A percentile compares a stretch with the other conserved stretches of the same genome.
These are phyloP conservation scores for Metroxylon sagu DNA, from an alignment of 176 grass and related monocot species.

Conservation along the genomic window DNA sequence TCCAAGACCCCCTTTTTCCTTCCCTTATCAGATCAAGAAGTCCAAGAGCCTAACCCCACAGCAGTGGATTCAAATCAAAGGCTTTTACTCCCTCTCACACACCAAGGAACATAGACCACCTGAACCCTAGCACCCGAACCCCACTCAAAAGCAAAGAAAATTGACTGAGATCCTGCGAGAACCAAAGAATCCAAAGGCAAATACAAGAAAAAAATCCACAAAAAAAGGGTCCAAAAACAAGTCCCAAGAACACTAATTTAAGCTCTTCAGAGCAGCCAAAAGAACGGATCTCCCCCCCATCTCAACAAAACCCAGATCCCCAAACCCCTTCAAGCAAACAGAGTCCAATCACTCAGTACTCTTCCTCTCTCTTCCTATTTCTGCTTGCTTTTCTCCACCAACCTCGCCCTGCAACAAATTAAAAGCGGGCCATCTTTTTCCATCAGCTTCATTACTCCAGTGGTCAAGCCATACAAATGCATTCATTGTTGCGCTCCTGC, in stretches of 20 bases:
- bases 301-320: neutral
- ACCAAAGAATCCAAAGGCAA: neutral
- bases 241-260: neutral
- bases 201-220: too few species aligned
- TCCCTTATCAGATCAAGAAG: too few species aligned
- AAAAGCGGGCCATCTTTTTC: neutral
- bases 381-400: neutral
- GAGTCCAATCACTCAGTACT: neutral
- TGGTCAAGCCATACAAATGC: too few species aligned
- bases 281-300: neutral
- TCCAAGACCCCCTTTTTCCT: too few species aligned
- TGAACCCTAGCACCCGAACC: neutral
- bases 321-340: too few species aligned
- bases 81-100: too few species aligned
- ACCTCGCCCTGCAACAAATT: slow-evolving; percentile 10
- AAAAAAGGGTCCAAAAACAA: neutral
- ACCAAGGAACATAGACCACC: too few species aligned
- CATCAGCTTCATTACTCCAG: too few species aligned
- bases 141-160: neutral
- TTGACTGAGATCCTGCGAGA: neutral
- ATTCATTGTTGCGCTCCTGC: too few species aligned
- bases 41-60: too few species aligned
- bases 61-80: too few species aligned
- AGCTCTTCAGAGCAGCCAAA: neutral
- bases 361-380: neutral